Percentiles rank a stretch among this genome's conserved stretches.
These are phyloP conservation scores for Lentinula sp. DNA, from an alignment of 768 basidiomycete species.

Conservation along the genomic window DNA sequence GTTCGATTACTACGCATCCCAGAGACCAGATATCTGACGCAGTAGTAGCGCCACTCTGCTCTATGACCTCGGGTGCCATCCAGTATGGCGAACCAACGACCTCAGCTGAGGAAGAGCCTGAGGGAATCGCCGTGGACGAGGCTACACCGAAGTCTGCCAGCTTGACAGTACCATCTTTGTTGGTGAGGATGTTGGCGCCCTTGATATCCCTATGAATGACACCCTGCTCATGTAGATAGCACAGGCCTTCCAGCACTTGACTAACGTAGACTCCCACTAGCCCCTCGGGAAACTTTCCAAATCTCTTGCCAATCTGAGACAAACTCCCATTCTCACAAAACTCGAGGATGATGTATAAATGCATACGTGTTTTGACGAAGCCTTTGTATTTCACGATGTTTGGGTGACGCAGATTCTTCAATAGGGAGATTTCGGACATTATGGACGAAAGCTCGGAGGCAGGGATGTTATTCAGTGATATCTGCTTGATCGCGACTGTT, in stretches of 20 bases:
- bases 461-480: slow-evolving; percentile 89
- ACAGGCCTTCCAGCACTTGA: slow-evolving; percentile 91
- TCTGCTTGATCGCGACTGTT: slow-evolving; percentile 98
- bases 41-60: slow-evolving; percentile 95
- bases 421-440: slow-evolving; percentile 41
- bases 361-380: slow-evolving; percentile 91
- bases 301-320: slow-evolving; percentile 91
- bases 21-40: slow-evolving; percentile 98
- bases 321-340: slow-evolving; percentile 99
- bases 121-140: slow-evolving; percentile 55
- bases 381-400: slow-evolving; percentile 99
- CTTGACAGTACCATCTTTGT: slow-evolving; percentile 97
- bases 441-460: slow-evolving; percentile 93
- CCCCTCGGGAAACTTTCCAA: slow-evolving; percentile 97
- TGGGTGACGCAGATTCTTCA: slow-evolving; percentile 38
- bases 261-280: slow-evolving; percentile 96
- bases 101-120: neutral
- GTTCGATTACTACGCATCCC: slow-evolving; percentile 96
- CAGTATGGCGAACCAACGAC: slow-evolving; percentile 5
- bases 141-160: slow-evolving; percentile 99
- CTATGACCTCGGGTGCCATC: slow-evolving; percentile 99
- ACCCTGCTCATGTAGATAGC: slow-evolving; percentile 98
- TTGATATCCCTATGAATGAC: slow-evolving; percentile 99
- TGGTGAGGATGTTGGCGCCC: slow-evolving; percentile 96
- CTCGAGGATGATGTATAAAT: slow-evolving; percentile 96